Base-by-base conservation (phyloP, 371 early-diverging fungal species). In the Paraphysoderma sedebokerense region DNA sequence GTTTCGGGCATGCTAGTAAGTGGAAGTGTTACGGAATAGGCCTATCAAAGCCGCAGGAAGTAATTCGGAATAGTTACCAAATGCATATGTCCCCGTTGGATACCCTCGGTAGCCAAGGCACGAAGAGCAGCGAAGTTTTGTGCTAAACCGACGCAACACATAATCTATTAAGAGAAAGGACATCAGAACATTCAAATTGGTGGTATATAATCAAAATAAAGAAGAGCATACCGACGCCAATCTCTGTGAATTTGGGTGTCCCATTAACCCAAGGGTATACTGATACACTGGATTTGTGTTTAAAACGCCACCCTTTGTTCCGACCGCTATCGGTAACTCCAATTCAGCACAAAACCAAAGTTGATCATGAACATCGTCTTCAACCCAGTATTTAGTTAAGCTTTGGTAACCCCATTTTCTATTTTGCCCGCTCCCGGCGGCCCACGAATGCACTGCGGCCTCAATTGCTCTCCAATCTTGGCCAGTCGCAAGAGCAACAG, bases 391-490 rank as follows among this genome's bases (percentile, higher is more conserved):
- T 12, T 62, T 56, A 5, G 81, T 75, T 50, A 80, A 51, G 1
- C 77, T 65, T 45, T 62, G 50, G 56, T 79, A 79, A 11, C 59
- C 47, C 26, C 52, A 55, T 2, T 50, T 50, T 39, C 36, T 26
- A 15, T 44, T 41, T 24, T 54, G 48, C 12, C 56, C 58, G 26
- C 66, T 63, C 32, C 60, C 61, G 19, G 67, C 53, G 9, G 78
- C 77, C 66, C 69, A 76, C 0, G 74, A 71, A 58, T 80, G 81
- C 8, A 67, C 68, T 37, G 70, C 66, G 13, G 81, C 76, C 52
- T 77, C 81, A 48, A 80, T 63, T 1, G 81, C 81, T n/a, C 81
- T 58, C 77, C 78, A 79, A 49, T 80, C 81, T 51, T 80, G 79
- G 0, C 81, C 81, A 2, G 76, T 68, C 13, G 81, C 81, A 26